Evolutionary conservation across 371 early-diverging fungal species (phyloP), one percentile per base, ranked within the genome.

Genomic region (Lichtheimia hyalospora): DNA sequence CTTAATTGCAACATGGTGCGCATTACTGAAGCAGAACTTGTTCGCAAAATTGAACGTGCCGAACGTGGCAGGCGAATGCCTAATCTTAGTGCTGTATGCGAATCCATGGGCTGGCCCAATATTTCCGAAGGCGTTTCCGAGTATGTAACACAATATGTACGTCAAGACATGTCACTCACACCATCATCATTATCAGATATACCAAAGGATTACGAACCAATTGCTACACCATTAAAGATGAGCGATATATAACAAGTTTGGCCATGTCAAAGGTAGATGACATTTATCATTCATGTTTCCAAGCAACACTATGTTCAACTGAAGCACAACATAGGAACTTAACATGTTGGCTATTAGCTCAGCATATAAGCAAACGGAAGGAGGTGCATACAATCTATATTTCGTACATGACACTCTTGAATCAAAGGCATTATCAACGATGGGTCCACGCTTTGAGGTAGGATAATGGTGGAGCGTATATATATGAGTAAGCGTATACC

Each of bases 261-360:
- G 34, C 34, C 34, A 34, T 34, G 34, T 34, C 34, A 0, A 34
- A 34, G 34, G 34, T 34, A 34, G 10, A 8, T 34, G 10, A 3
- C 27, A 27, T 27, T 34, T 6, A 1, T 8, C 1, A n/a, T 34
- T 8, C 0, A 10, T 34, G 10, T 8, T 1, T 34, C 34, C 34
- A 8, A 0, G 34, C 34, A 34, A 8, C 34, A 34, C 10, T 2
- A 6, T 8, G 10, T 8, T 34, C 10, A 34, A 6, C 34, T 8
- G 6, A 10, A 34, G 10, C 34, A 34, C 10, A 8, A 16, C 3
- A 16, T 46, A 68, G 68, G 34, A 50, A 52, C 13, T 46, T 7
- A 66, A 65, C 8, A 56, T 68, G 3, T 48, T 68, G 13, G 73
- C 64, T 3, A 48, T 78, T 12, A 69, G 75, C 0, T 78, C 78